Evolutionary conservation across 2,329 filamentous ascomycete genomes (phyloP).

Genomic region (Aspergillus fumigatus): DNA sequence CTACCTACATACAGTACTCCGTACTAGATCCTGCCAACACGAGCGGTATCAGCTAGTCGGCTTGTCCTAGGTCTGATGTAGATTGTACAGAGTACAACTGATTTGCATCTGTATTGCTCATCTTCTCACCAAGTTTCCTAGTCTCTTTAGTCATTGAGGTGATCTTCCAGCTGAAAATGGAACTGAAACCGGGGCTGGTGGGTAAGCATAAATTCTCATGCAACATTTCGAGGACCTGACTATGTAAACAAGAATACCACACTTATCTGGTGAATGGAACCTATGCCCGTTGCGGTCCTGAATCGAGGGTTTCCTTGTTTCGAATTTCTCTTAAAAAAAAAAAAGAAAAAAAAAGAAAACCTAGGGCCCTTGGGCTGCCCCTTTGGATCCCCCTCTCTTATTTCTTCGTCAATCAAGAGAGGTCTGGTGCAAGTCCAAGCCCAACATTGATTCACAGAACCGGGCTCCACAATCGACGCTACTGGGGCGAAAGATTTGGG

Average conservation of each 20-base stretch:
- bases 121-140: not conserved
- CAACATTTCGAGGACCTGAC: not conserved
- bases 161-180: not conserved
- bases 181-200: not conserved
- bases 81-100: not conserved
- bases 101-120: not conserved
- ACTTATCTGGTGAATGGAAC: not conserved
- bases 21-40: slow-evolving; percentile 13
- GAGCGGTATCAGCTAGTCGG: slow-evolving; percentile 6
- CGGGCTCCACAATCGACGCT: not conserved
- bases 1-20: no score
- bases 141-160: not conserved
- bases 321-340: not conserved
- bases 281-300: not conserved
- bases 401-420: not conserved
- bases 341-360: not conserved
- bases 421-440: not conserved
- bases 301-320: not conserved
- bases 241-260: not conserved
- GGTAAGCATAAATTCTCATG: not conserved
- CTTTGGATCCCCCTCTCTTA: not conserved
- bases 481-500: not conserved
- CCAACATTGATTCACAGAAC: not conserved
- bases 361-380: not conserved
- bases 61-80: slow-evolving; percentile 2